Evolutionary conservation across 2,329 filamentous ascomycete genomes (phyloP), one percentile per base, ranked within the genome.

Genomic region (Cadophora gregata): DNA sequence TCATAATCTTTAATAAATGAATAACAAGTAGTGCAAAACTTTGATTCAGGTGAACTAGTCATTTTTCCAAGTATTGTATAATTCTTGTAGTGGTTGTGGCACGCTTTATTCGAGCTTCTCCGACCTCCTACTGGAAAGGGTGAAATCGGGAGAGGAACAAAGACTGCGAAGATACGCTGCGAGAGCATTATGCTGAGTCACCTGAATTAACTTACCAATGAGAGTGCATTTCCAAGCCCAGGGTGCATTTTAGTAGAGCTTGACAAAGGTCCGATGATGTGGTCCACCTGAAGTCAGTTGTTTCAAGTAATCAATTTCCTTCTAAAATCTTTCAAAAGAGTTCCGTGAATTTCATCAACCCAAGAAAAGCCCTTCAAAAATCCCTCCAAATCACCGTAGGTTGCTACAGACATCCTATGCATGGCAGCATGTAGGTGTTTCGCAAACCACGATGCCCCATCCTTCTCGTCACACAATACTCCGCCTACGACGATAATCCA

Each of bases 271-370:
- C 31, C 10, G 31, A 5, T 33, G 31, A 5, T 33, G 31, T 10
- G 31, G 10, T 33, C 31, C 5, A 33, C 5, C 31, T 33, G 10
- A 33, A 6, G 31, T 6, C 8, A 1, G 16, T 19, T 4, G 21
- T 42, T 7, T 12, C 42, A 25, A 42, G 14, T 25, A 21, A 42
- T 42, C 21, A 58, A 42, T 21, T 38, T 58, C 5, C 6, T 42
- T 42, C 55, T 58, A 7, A 58, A 58, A 7, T 24, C 33, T 42
- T n/a, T 6, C 9, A 58, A 25, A 4, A 58, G 33, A 24, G 33
- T 38, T 16, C 55, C 55, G 8, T 58, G 55, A 38, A 58, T 25
- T 6, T 38, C 31, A 24, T 58, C 55, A 58, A 58, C 24, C 55
- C 55, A 58, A 3, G 33, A 58, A 31, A 58, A 42, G 9, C 33